A percentile compares a stretch with the other conserved stretches of the same genome.
phyloP scores from a whole-genome alignment of 176 grass and related monocot genomes.

The Avena atlantica region DNA sequence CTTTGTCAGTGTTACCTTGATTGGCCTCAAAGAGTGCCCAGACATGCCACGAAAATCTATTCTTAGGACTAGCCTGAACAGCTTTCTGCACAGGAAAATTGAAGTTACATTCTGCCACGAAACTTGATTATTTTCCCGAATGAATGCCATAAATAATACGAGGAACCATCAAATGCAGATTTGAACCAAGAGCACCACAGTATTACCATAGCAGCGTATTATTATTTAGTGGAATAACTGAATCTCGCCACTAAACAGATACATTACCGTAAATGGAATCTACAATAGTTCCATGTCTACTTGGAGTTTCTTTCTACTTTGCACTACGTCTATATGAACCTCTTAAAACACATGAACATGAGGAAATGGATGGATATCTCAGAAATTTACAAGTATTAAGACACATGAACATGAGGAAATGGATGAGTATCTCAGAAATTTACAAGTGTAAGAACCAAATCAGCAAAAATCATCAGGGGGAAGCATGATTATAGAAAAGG shows the following conservation, averaged over 20 bases:
- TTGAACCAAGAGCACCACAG: background rate
- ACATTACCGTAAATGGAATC: background rate
- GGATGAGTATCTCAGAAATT: background rate
- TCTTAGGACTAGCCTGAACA: slow-evolving; percentile 92
- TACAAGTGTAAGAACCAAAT: background rate
- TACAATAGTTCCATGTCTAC: slow-evolving; percentile 7
- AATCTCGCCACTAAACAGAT: background rate
- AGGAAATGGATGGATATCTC: background rate
- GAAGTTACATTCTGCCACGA: slow-evolving; percentile 14
- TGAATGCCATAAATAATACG: slow-evolving; percentile 2
- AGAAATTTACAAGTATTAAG: slow-evolving; percentile 8
- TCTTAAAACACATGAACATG: slow-evolving; percentile 23
- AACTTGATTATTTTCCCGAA: background rate
- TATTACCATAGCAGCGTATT: background rate
- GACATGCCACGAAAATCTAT: slow-evolving; percentile 97
- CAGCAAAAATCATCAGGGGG: slow-evolving; percentile 20
- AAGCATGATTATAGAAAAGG: slow-evolving; percentile 43
- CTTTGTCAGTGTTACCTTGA: slow-evolving; percentile 71
- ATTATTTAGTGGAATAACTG: background rate
- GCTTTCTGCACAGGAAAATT: slow-evolving; percentile 68
- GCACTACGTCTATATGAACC: background rate
- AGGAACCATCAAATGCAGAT: slow-evolving; percentile 21
- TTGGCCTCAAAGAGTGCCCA: slow-evolving; percentile 94
- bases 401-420: slow-evolving; percentile 13
- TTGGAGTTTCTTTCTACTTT: slow-evolving; percentile 16